Base-by-base conservation (phyloP, 192 early-diverging fungal species). In the Dissophora ornata region DNA sequence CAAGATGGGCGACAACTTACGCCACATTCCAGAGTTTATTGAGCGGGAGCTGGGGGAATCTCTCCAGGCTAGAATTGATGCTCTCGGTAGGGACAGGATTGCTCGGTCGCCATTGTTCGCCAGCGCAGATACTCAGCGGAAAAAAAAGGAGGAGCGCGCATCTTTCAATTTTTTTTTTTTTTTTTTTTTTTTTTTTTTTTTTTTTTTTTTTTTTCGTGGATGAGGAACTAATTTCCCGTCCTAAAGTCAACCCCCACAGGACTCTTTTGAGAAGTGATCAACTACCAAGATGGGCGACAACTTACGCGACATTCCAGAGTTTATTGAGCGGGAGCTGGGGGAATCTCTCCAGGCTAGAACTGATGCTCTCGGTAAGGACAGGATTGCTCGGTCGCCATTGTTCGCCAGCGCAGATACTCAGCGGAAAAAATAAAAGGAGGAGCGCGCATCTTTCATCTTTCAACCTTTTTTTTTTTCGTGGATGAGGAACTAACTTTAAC, bases 11-110 rank as follows among this genome's bases (percentile, higher is more conserved):
- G 91, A 94, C 64, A 89, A 89, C 32, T 68, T 94, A 34, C 87
- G 87, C 71, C 91, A 92, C 85, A 91, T 98, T 40, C 95, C 97
- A 36, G 97, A 99, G 87, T 94, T 98, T 77, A 97, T 99, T 77
- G 97, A 99, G 68, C 92, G 85, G 26, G 94, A 95, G 50, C 71
- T 96, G 54, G 96, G 91, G 67, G 97, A 99, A 77, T 91, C 92
- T 44, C 80, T 99, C 19, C 81, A 80, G 24, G 88, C 95, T 2
- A 86, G 97, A 67, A 96, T 93, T 16, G 97, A 98, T 71, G 86
- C 91, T 26, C 85, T 99, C 57, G 93, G 96, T 98, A 92, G 73
- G 26, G 18, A 22, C n/a, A n/a, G n/a, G n/a, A n/a, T n/a, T n/a
- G n/a, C n/a, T n/a, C n/a, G n/a, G n/a, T n/a, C n/a, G n/a, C 9